Evolutionary conservation across 345 rosid genomes (phyloP).

Genomic region (Arabidopsis suecica): DNA sequence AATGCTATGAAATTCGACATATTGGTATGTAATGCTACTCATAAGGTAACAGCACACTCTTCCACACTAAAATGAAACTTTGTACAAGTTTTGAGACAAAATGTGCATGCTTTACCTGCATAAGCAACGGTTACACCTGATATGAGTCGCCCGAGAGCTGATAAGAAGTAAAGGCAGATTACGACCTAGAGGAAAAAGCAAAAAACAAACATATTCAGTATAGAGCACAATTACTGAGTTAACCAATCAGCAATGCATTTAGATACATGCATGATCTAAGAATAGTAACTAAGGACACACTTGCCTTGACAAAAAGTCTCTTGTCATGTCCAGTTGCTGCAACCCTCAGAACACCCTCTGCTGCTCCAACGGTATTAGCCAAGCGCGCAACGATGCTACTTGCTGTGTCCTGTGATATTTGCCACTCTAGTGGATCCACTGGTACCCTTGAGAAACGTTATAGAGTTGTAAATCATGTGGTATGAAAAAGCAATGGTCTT

Average conservation of each 20-base stretch:
- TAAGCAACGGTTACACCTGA: slow-evolving; percentile 91
- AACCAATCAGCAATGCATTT: slow-evolving; percentile 19
- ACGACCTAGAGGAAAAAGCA: slow-evolving; percentile 63
- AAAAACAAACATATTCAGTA: slow-evolving; percentile 13
- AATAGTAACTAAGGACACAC: slow-evolving; percentile 22
- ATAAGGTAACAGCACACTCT: slow-evolving; percentile 12
- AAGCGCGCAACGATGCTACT: slow-evolving; percentile 73
- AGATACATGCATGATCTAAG: background rate
- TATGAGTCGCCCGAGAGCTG: slow-evolving; percentile 77
- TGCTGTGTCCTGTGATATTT: slow-evolving; percentile 94
- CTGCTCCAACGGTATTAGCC: slow-evolving; percentile 92
- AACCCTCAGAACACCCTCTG: slow-evolving; percentile 93
- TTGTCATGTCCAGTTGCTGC: slow-evolving; percentile 99
- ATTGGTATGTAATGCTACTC: slow-evolving; percentile 14
- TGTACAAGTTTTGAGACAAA: background rate
- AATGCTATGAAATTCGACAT: background rate
- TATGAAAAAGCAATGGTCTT: slow-evolving; percentile 2
- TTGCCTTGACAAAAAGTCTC: slow-evolving; percentile 79
- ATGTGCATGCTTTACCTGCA: slow-evolving; percentile 67
- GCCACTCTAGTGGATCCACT: slow-evolving; percentile 98
- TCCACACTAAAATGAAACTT: slow-evolving; percentile 7
- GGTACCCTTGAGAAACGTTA: slow-evolving; percentile 64
- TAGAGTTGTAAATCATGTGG: background rate
- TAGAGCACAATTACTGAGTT: slow-evolving; percentile 3
- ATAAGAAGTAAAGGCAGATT: slow-evolving; percentile 71